Evolutionary conservation across 768 basidiomycete genomes (phyloP).

Genomic region (Melanogaster broomeanus): DNA sequence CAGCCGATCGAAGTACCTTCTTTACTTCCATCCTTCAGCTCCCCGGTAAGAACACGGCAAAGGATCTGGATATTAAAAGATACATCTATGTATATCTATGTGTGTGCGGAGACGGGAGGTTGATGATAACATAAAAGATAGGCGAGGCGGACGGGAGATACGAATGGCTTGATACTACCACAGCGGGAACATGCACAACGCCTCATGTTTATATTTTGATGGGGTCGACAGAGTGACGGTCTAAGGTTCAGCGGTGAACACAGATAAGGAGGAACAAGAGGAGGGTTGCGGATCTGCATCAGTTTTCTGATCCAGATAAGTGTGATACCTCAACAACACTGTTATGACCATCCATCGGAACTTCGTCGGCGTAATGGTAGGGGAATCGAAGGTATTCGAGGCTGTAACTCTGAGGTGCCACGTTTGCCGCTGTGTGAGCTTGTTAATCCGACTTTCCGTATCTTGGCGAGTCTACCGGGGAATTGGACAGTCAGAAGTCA

Average conservation of each 20-base stretch:
- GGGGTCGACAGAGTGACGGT: background rate
- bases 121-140: constrained; percentile 6
- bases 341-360: constrained; percentile 43
- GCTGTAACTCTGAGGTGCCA: constrained; percentile 11
- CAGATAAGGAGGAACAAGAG: constrained; percentile 9
- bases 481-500: constrained; percentile 4
- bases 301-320: background rate
- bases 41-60: constrained; percentile 7
- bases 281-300: background rate
- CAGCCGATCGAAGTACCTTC: constrained; percentile 1
- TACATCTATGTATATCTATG: constrained; percentile 13
- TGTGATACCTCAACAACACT: constrained; percentile 2
- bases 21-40: background rate
- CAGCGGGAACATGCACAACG: constrained; percentile 1
- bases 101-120: constrained; percentile 12
- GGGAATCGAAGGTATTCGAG: constrained; percentile 36
- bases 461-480: constrained; percentile 41
- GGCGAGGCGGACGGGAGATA: background rate
- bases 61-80: constrained; percentile 9
- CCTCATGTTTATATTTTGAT: background rate
- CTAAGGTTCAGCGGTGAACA: background rate
- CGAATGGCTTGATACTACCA: constrained; percentile 17
- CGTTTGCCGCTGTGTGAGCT: constrained; percentile 24
- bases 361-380: constrained; percentile 41
- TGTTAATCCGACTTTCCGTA: constrained; percentile 46